phyloP scores from a whole-genome alignment of 108 stramenopile species.

The Nitzschia sp. region DNA sequence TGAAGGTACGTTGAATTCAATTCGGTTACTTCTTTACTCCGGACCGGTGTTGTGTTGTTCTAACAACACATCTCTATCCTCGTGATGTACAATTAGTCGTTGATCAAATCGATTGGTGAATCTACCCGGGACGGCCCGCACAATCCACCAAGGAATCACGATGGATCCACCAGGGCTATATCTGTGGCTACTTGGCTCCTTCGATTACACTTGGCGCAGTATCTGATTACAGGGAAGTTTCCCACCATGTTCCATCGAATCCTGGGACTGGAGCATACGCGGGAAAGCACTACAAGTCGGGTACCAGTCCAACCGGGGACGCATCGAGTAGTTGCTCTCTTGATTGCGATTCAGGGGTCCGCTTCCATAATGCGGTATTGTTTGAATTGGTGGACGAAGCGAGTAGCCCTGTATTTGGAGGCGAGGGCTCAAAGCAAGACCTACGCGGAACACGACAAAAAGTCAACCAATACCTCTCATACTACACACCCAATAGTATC shows the following conservation, averaged over 20 bases:
- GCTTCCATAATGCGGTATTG: slow-evolving; percentile 6
- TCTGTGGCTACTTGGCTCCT: slow-evolving; percentile 31
- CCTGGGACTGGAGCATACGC: slow-evolving; percentile 12
- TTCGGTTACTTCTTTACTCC: not conserved
- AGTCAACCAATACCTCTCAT: slow-evolving; percentile 1
- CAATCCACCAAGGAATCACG: not conserved
- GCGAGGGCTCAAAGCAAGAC: slow-evolving; percentile 1
- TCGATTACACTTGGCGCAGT: slow-evolving; percentile 39
- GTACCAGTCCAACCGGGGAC: slow-evolving; percentile 6
- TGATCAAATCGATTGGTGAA: not conserved
- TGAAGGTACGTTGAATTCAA: not conserved
- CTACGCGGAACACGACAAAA: not conserved
- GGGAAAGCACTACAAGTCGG: not conserved
- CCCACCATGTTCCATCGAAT: slow-evolving; percentile 36
- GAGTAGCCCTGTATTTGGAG: slow-evolving; percentile 23
- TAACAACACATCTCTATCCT: too few relatives aligned
- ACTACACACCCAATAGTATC: not conserved
- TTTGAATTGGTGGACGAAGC: slow-evolving; percentile 1
- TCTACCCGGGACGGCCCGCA: not conserved
- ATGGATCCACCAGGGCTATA: not conserved
- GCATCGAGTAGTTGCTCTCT: slow-evolving; percentile 25
- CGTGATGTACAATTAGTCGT: too few relatives aligned
- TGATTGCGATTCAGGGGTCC: slow-evolving; percentile 25
- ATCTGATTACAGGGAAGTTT: slow-evolving; percentile 34
- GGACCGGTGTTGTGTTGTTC: too few relatives aligned